Evolutionary conservation across 495 filamentous ascomycete species (phyloP), one percentile per base, ranked within the genome.

Genomic region (Hyaloscypha variabilis): DNA sequence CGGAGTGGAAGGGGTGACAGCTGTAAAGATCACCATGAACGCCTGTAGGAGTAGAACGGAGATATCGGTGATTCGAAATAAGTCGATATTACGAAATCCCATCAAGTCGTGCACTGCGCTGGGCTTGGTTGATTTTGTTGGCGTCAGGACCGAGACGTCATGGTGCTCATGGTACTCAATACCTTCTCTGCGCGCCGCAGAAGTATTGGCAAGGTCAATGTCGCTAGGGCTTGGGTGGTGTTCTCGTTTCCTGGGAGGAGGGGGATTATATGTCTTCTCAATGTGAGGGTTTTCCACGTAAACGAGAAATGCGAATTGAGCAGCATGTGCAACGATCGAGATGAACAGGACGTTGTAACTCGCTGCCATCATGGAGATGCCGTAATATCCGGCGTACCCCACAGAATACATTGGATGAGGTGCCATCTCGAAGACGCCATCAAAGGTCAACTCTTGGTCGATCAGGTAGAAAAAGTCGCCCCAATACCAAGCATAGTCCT

Each of bases 401-500:
- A 99, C 93, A 52, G 94, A 96, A 80, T 99, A 99, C 95, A 99
- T 99, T 49, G 95, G 95, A 76, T 99, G 95, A 26, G 95, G 95
- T 53, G 96, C 95, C 91, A 99, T 96, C 77, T 99, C 95, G 74
- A 97, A 99, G 60, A 98, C 94, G 55, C 96, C 96, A 73, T 99
- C 96, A 69, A 99, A 98, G 34, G 95, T 97, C 72, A 99, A 82
- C 74, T 97, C 92, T 74, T 97, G 93, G 75, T 99, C 96, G 73
- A 98, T 92, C 75, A 99, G 88, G 79, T 92, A 99, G 82, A 99
- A 99, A 79, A 98, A 99, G 73, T 99, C 95, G 60, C 95, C 95
- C 95, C 95, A 99, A 78, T 98, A 99, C 95, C 95, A 99, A 24
- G 95, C 95, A 79, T 92, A 99, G 75, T 99, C 96, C 78, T 98